Base-by-base conservation (phyloP, 108 stramenopile genomes). In the Cyclotella baltica region DNA sequence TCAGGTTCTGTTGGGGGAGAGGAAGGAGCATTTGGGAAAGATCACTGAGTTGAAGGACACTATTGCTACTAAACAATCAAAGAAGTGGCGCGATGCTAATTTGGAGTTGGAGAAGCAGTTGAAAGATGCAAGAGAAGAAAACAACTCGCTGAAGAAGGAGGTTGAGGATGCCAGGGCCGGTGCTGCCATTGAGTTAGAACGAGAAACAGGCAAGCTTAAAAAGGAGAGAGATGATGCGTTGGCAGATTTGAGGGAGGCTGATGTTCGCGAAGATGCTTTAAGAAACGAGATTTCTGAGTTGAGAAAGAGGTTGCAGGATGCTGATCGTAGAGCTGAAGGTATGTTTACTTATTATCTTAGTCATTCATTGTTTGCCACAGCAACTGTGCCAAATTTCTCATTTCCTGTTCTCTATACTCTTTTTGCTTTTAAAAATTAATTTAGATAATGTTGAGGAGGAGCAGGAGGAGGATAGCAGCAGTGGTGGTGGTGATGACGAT, bases 301-400 rank as follows among this genome's bases (percentile, higher is more conserved):
- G 34, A 77, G 90, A 46, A 94, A 94, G 66, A 81, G 93, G 46
- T 94, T 91, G 93, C 90, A 94, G 73, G 93, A 94, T 82, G 90
- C 93, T 3, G 90, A 92, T 4, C 88, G 93, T 47, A 83, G 93
- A 34, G 87, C 89, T 15, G 93, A 94, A 83, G 81, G 88, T 87
- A 73, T 59, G 84, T 48, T 23, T 22, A 4, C n/a, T 4, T 20
- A 47, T 47, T 70, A 53, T 1, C 27, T 36, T n/a, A n/a, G n/a
- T n/a, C n/a, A n/a, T n/a, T n/a, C n/a, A n/a, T n/a, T n/a, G n/a
- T n/a, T n/a, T n/a, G n/a, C n/a, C n/a, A n/a, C n/a, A n/a, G n/a
- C n/a, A n/a, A n/a, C n/a, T n/a, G n/a, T n/a, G n/a, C n/a, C n/a
- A n/a, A n/a, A n/a, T 56, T 70, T 38, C 25, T 20, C 57, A 13